Percentiles rank a stretch among this genome's conserved stretches.
Conservation (phyloP, 2,329 filamentous ascomycete genomes). For the Cryphonectria parasitica region DNA sequence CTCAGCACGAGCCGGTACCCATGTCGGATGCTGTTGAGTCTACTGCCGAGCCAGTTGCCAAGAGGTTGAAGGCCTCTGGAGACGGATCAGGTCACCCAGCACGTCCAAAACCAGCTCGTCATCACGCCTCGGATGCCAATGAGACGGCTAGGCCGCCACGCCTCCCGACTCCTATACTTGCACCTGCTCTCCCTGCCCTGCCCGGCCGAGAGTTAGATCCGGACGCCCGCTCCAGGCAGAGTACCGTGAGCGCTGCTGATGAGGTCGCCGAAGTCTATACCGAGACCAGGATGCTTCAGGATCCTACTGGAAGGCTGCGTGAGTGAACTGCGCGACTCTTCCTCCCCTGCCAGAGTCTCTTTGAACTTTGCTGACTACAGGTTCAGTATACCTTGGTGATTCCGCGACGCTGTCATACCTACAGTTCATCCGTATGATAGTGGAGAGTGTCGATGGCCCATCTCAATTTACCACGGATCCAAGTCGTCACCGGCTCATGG, state of each 20-base stretch:
- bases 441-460: slow-evolving; percentile 56
- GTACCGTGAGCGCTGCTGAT: slow-evolving; percentile 49
- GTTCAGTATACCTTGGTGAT: slow-evolving; percentile 59
- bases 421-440: slow-evolving; percentile 63
- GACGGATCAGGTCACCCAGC: background rate
- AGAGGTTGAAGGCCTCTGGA: slow-evolving; percentile 30
- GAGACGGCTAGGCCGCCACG: slow-evolving; percentile 39
- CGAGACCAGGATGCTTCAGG: slow-evolving; percentile 62
- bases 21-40: slow-evolving; percentile 19
- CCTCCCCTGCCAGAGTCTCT: too few relatives aligned
- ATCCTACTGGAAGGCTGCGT: slow-evolving; percentile 61
- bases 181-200: slow-evolving; percentile 5
- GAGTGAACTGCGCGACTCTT: slow-evolving; percentile 36
- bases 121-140: slow-evolving; percentile 29
- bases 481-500: slow-evolving; percentile 59
- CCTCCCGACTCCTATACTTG: slow-evolving; percentile 27
- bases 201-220: slow-evolving; percentile 36
- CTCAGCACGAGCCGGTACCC: slow-evolving; percentile 30
- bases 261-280: slow-evolving; percentile 61
- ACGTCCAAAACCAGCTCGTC: background rate
- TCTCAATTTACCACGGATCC: slow-evolving; percentile 64
- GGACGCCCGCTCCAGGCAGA: slow-evolving; percentile 42
- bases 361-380: slow-evolving; percentile 29
- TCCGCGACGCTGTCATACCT: slow-evolving; percentile 65
- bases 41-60: slow-evolving; percentile 15